Conservation (phyloP, 176 grass and related monocot genomes). For the Rhipidocladum racemiflorum region DNA sequence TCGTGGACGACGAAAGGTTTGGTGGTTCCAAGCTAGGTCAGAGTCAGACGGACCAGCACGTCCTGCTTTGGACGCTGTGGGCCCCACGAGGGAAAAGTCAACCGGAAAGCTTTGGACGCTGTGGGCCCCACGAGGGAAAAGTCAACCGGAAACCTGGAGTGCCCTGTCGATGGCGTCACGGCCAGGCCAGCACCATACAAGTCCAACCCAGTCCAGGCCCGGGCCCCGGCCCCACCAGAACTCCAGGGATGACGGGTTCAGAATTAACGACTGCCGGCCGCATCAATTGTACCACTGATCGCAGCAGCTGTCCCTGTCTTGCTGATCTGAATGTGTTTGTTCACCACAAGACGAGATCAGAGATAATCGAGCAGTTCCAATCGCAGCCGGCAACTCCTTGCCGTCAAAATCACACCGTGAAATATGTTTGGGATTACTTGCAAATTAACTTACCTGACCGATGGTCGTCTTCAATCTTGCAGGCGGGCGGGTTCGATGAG, state of each 20-base stretch:
- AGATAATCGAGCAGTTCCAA: neutral
- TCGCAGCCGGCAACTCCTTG: neutral
- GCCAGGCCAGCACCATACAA: no score
- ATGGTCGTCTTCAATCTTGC: neutral
- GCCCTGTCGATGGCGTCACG: no score
- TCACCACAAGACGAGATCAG: neutral
- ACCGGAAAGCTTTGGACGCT: neutral
- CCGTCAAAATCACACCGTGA: neutral
- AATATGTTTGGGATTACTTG: neutral
- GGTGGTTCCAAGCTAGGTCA: neutral
- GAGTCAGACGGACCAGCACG: slow-evolving; percentile 12
- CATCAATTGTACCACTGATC: neutral
- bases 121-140: no score
- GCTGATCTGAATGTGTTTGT: neutral
- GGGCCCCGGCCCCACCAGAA: neutral
- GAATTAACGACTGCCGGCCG: no score
- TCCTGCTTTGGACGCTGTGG: neutral
- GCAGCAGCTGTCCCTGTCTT: neutral
- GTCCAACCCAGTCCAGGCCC: neutral
- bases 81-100: neutral
- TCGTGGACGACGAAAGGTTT: neutral
- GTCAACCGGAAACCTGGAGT: no score
- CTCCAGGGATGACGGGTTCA: neutral
- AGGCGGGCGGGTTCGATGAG: slow-evolving; percentile 51
- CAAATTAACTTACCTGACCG: neutral